A percentile compares a stretch with the other conserved stretches of the same genome.
phyloP scores from a whole-genome alignment of 768 basidiomycete genomes.

The Lactarius sanguifluus region DNA sequence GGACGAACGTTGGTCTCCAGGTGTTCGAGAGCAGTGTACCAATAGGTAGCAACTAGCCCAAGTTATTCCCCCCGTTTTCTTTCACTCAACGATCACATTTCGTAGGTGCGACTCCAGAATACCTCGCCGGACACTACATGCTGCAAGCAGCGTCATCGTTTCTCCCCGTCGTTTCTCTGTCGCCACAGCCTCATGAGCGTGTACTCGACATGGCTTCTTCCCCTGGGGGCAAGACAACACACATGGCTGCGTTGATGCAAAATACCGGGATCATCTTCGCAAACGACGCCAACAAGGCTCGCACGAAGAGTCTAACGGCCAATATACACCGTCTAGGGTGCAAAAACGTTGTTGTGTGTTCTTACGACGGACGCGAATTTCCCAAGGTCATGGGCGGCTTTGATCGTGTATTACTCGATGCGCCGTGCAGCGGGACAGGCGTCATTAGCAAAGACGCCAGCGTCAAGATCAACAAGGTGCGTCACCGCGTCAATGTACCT shows the following conservation, averaged over 20 bases:
- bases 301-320: conserved; percentile 95
- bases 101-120: conserved; percentile 92
- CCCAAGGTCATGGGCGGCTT: conserved; percentile 99
- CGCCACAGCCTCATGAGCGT: conserved; percentile 89
- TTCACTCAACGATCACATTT: conserved; percentile 15
- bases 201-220: conserved; percentile 98
- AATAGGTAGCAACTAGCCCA: conserved; percentile 57
- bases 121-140: conserved; percentile 99
- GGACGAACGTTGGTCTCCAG: conserved; percentile 99
- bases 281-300: conserved; percentile 91
- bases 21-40: conserved; percentile 96
- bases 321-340: conserved; percentile 97
- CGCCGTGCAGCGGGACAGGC: conserved; percentile 97
- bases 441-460: conserved; percentile 97
- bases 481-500: conserved; percentile 27
- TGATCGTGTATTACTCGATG: conserved; percentile 94
- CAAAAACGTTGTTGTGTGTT: conserved; percentile 96
- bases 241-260: conserved; percentile 94
- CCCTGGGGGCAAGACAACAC: conserved; percentile 97
- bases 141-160: conserved; percentile 98
- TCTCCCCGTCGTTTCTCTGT: conserved; percentile 95
- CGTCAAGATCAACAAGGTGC: conserved; percentile 97
- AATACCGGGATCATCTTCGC: conserved; percentile 98
- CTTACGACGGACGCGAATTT: conserved; percentile 96
- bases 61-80: background rate